Evolutionary conservation across 2,329 filamentous ascomycete genomes (phyloP).

Genomic region (Ceratocystis eucalypticola): DNA sequence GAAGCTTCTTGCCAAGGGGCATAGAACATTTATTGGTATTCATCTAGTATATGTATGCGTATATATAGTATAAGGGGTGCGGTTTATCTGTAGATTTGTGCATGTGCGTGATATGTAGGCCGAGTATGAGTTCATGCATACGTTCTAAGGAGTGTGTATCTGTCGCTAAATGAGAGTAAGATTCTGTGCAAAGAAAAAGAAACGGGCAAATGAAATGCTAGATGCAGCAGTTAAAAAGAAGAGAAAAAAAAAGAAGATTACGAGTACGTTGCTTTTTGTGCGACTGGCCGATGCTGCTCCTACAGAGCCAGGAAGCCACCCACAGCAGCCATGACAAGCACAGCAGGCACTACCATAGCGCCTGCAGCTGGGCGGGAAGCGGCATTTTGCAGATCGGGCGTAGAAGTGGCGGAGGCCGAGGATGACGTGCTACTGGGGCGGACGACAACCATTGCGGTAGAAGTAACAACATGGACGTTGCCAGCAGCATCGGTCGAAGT

Average conservation of each 20-base stretch:
- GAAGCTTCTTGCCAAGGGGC: not conserved
- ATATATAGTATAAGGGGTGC: not conserved
- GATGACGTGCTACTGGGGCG: constrained; percentile 26
- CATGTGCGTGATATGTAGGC: not conserved
- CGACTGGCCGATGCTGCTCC: too few species aligned
- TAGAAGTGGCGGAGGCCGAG: constrained; percentile 22
- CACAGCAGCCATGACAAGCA: constrained; percentile 21
- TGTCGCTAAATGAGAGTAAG: not conserved
- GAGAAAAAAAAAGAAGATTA: not conserved
- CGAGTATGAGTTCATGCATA: not conserved
- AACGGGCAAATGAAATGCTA: not conserved
- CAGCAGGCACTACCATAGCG: not conserved
- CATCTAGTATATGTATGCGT: not conserved
- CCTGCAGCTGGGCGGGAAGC: constrained; percentile 23
- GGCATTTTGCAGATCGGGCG: constrained; percentile 29
- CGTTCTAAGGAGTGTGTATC: not conserved
- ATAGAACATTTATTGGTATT: too few species aligned
- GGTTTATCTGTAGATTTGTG: not conserved
- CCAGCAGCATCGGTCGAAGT: constrained; percentile 36
- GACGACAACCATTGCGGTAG: constrained; percentile 36
- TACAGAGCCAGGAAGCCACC: constrained; percentile 20
- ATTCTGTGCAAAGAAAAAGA: not conserved
- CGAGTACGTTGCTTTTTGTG: not conserved
- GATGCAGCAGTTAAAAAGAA: not conserved
- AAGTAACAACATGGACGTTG: constrained; percentile 33